These are phyloP conservation scores for Colletotrichum salicis DNA, from an alignment of 2,329 filamentous ascomycete species.

Conservation along the genomic window DNA sequence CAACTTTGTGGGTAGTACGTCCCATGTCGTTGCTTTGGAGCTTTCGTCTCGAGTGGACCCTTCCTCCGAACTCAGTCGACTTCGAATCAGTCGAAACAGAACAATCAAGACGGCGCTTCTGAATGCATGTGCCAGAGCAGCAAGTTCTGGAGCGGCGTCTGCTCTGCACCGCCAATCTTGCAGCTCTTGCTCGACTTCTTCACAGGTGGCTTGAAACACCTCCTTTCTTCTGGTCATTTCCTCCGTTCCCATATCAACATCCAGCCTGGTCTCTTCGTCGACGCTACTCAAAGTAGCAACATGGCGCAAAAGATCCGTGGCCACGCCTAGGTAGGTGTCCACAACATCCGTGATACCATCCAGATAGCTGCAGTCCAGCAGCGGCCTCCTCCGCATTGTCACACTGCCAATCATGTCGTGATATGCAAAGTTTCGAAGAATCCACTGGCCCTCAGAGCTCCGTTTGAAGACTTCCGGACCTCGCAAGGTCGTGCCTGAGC, in stretches of 20 bases:
- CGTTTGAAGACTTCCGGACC: constrained; percentile 32
- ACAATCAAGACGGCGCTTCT: constrained; percentile 22
- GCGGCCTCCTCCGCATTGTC: constrained; percentile 23
- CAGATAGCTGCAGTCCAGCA: constrained; percentile 32
- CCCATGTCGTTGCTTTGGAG: neutral
- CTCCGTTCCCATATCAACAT: neutral
- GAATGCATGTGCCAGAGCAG: constrained; percentile 22
- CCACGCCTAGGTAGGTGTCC: constrained; percentile 35
- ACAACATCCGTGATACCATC: constrained; percentile 35
- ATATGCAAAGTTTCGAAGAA: constrained; percentile 37
- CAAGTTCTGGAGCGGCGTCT: constrained; percentile 12
- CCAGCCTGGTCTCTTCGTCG: constrained; percentile 18
- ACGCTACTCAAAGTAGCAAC: constrained; percentile 17
- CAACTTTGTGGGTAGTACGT: constrained; percentile 22
- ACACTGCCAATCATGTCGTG: constrained; percentile 35
- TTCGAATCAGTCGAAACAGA: constrained; percentile 19
- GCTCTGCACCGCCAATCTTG: constrained; percentile 22
- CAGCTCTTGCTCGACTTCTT: constrained; percentile 20
- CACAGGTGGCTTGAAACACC: neutral
- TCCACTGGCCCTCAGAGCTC: constrained; percentile 35
- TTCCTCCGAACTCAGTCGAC: neutral
- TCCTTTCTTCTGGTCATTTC: neutral
- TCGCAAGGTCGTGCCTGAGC: constrained; percentile 1
- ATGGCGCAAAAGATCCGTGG: constrained; percentile 27
- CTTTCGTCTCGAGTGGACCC: neutral